phyloP scores from a whole-genome alignment of 176 grass and related monocot species.

The Phragmites australis region DNA sequence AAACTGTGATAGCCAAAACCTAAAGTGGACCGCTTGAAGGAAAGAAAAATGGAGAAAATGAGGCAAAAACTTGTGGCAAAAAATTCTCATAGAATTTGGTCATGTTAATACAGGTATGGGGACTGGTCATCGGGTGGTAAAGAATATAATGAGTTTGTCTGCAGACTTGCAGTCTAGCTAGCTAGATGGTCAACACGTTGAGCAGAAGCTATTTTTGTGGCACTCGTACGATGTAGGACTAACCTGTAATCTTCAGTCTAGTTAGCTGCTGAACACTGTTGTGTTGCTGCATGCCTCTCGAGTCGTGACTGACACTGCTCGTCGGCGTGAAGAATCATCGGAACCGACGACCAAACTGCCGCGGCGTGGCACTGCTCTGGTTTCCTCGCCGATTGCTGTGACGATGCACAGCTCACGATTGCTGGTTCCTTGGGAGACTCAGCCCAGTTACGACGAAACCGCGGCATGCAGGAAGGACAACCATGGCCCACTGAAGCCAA shows the following conservation, averaged over 20 bases:
- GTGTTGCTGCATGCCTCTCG: background rate
- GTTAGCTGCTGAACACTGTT: background rate
- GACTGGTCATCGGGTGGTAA: background rate
- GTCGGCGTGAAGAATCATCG: no score
- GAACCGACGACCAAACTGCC: no score
- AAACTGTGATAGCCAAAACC: background rate
- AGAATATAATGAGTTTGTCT: background rate
- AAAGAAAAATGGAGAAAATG: background rate
- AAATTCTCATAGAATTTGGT: background rate
- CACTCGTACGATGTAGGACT: background rate
- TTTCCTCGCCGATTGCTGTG: no score
- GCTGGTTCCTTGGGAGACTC: no score
- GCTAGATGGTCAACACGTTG: constrained; percentile 15
- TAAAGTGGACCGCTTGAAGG: background rate
- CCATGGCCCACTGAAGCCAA: no score
- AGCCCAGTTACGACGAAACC: no score
- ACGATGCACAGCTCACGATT: no score
- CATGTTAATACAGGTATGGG: constrained; percentile 18
- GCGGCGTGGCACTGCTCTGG: no score
- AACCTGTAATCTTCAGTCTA: background rate
- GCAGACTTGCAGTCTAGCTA: background rate
- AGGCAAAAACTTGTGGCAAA: background rate
- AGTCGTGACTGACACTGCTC: background rate
- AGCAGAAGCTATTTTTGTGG: background rate
- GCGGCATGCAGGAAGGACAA: no score